Evolutionary conservation across 805 yeast species (phyloP).

Genomic region (Candida odintsovae): DNA sequence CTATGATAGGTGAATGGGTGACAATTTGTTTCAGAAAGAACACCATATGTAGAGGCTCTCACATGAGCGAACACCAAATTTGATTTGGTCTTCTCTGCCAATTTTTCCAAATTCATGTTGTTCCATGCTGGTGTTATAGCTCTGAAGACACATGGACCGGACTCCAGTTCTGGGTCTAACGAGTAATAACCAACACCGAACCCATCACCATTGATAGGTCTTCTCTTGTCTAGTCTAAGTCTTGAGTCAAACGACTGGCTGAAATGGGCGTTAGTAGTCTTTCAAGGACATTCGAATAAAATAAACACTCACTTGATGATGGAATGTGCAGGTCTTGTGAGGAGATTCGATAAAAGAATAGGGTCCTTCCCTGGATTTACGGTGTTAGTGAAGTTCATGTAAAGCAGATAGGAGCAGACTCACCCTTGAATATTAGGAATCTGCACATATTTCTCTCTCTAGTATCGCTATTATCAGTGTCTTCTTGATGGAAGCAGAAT

Average conservation of each 20-base stretch:
- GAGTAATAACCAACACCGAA: constrained; percentile 95
- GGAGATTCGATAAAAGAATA: constrained; percentile 74
- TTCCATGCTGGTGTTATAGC: constrained; percentile 99
- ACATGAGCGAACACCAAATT: constrained; percentile 90
- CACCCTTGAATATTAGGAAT: constrained; percentile 75
- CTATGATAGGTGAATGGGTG: constrained; percentile 90
- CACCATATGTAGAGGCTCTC: constrained; percentile 94
- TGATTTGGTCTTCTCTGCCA: constrained; percentile 85
- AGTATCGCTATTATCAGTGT: too few relatives aligned
- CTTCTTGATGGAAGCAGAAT: too few relatives aligned
- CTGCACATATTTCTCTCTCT: constrained; percentile 66
- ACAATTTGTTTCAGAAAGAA: constrained; percentile 89
- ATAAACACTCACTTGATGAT: constrained; percentile 60
- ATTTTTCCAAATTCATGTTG: constrained; percentile 78
- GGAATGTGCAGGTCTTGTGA: constrained; percentile 95
- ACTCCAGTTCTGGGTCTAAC: constrained; percentile 47
- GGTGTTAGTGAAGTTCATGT: not conserved
- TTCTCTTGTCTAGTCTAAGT: constrained; percentile 74
- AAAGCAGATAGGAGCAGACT: not conserved
- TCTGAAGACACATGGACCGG: constrained; percentile 86
- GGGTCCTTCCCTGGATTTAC: constrained; percentile 63
- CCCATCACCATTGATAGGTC: constrained; percentile 98
- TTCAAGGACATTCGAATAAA: not conserved
- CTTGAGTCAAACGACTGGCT: constrained; percentile 88
- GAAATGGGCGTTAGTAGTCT: not conserved